phyloP scores from a whole-genome alignment of 805 yeast genomes.

The Saccharomycopsis microspora region DNA sequence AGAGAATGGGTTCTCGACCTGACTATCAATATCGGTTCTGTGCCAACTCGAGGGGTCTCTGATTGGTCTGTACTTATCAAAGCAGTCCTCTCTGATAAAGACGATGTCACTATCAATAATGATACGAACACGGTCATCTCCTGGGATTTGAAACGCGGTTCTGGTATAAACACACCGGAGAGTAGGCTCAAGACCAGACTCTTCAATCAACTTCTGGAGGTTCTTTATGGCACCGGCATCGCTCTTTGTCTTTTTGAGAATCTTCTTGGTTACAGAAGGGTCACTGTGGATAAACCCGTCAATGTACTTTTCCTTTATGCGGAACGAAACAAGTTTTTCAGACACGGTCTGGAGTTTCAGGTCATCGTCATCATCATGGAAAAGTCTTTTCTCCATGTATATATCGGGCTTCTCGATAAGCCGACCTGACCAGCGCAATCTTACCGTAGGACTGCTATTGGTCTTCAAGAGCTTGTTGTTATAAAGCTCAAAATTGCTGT shows the following conservation, averaged over 20 bases:
- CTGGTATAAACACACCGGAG: constrained; percentile 80
- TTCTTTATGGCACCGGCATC: constrained; percentile 39
- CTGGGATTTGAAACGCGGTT: constrained; percentile 97
- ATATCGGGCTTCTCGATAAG: constrained; percentile 68
- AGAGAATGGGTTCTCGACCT: constrained; percentile 55
- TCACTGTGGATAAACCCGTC: constrained; percentile 46
- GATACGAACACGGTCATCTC: constrained; percentile 86
- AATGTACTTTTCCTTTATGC: constrained; percentile 67
- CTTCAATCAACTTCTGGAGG: constrained; percentile 51
- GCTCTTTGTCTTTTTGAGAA: constrained; percentile 45
- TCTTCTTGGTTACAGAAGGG: constrained; percentile 32
- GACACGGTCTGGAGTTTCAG: constrained; percentile 25
- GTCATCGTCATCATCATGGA: constrained; percentile 31
- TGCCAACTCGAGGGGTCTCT: constrained; percentile 90
- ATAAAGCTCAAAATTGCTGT: constrained; percentile 70
- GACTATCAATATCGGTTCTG: constrained; percentile 78
- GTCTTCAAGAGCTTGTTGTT: constrained; percentile 70
- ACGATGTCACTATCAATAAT: constrained; percentile 81
- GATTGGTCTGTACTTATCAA: constrained; percentile 76
- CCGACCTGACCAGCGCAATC: constrained; percentile 88
- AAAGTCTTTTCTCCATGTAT: constrained; percentile 67
- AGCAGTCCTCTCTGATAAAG: constrained; percentile 83
- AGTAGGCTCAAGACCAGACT: constrained; percentile 68
- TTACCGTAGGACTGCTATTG: constrained; percentile 58
- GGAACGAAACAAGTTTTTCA: constrained; percentile 46